These are phyloP conservation scores for Komagataella populi DNA, from an alignment of 805 yeast species.

Conservation along the genomic window DNA sequence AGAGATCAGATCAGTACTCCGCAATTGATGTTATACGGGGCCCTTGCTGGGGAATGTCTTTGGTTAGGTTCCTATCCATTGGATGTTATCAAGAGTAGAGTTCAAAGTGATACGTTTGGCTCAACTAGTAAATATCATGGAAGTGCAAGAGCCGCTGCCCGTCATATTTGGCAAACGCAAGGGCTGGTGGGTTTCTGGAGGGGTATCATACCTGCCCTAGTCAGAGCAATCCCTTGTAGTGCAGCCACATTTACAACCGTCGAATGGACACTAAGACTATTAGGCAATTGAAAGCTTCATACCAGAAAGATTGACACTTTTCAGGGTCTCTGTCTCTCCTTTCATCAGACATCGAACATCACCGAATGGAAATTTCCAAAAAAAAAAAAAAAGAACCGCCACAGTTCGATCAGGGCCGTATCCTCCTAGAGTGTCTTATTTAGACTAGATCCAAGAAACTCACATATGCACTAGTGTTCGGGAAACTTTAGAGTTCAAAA, in stretches of 20 bases:
- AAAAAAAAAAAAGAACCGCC: not conserved
- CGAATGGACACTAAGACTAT: constrained; percentile 45
- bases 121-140: constrained; percentile 27
- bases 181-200: constrained; percentile 47
- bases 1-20: constrained; percentile 39
- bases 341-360: not conserved
- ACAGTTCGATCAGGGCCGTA: not conserved
- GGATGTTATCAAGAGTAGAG: constrained; percentile 80
- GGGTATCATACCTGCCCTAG: constrained; percentile 44
- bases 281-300: constrained; percentile 18
- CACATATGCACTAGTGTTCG: not conserved
- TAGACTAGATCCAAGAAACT: not conserved
- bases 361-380: not conserved
- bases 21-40: constrained; percentile 44
- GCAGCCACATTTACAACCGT: constrained; percentile 74
- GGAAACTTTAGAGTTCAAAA: not conserved
- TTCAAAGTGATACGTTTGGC: constrained; percentile 62
- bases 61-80: constrained; percentile 82
- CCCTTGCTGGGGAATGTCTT: constrained; percentile 69
- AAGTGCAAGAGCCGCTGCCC: constrained; percentile 19
- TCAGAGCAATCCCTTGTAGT: constrained; percentile 51
- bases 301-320: too few species aligned
- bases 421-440: too few species aligned
- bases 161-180: constrained; percentile 23
- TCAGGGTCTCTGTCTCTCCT: not conserved